phyloP scores from a whole-genome alignment of 2,329 filamentous ascomycete genomes.

The Herpotrichia juniperi region DNA sequence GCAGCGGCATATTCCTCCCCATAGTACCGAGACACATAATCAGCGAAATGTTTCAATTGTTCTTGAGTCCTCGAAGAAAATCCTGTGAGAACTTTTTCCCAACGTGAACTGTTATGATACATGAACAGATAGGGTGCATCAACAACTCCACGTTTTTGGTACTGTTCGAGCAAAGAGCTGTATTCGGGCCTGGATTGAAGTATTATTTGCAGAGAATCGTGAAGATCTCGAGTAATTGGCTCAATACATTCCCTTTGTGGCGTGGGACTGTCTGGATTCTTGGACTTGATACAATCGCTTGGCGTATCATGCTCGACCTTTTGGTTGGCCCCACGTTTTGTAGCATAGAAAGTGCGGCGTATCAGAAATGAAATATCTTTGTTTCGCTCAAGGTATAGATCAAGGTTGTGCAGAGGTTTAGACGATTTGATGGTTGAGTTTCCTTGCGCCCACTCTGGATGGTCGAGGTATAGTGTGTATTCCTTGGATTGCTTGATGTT shows the following conservation, averaged over 20 bases:
- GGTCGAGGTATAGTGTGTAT: conserved; percentile 10
- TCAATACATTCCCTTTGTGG: conserved; percentile 10
- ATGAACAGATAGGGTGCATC: conserved; percentile 19
- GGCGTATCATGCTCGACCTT: too few species aligned
- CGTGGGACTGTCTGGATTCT: neutral
- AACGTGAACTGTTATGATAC: conserved; percentile 11
- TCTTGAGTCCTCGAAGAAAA: conserved; percentile 5
- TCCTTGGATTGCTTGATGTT: neutral
- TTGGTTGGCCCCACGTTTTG: too few species aligned
- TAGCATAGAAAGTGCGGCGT: conserved; percentile 9
- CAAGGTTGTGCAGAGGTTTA: conserved; percentile 12
- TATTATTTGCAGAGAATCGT: neutral
- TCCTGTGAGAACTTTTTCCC: conserved; percentile 4
- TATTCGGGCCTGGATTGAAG: conserved; percentile 9
- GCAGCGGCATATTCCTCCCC: conserved; percentile 13
- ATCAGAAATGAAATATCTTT: conserved; percentile 19
- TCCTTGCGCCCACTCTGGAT: conserved; percentile 15
- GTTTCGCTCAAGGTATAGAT: conserved; percentile 17
- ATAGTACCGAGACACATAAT: conserved; percentile 10
- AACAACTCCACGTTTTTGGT: conserved; percentile 5
- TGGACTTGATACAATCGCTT: neutral
- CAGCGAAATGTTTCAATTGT: conserved; percentile 8
- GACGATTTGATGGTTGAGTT: conserved; percentile 8
- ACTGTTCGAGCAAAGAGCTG: neutral
- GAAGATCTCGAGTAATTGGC: conserved; percentile 6